Evolutionary conservation across 495 filamentous ascomycete genomes (phyloP), one percentile per base, ranked within the genome.

Genomic region (Rusavskia elegans): DNA sequence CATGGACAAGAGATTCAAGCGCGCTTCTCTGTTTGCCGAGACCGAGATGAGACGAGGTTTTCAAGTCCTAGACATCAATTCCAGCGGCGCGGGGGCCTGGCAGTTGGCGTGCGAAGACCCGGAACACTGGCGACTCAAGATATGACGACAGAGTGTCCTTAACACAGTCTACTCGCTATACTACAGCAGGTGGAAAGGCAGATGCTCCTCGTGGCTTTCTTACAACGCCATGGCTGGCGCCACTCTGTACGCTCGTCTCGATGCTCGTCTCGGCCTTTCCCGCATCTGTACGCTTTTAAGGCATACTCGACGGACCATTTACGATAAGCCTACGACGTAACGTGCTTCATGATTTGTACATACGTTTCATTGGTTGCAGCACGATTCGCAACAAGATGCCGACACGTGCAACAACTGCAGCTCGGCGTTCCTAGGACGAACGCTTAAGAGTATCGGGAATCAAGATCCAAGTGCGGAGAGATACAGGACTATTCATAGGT

Each of bases 21-120:
- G 80, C 25, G 84, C 84, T 3, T 84, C 89, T n/a, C 59, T 77
- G 17, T 94, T 80, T 55, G 89, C 92, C 29, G 78, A 88, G 60
- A 69, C 66, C 19, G 82, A 88, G 68, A 76, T 95, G 55, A 63
- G 64, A 45, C 73, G 71, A 48, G 85, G 66, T n/a, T 75, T 76
- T 49, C 55, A 55, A 37, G 55, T 75, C 35, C 57, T 66, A 4
- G 61, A 66, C 38, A 21, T 62, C 13, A 46, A 61, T 25, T 56
- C 41, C 16, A 57, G 52, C 39, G 36, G 32, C 5, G 11, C 23
- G 2, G 44, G 44, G 9, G 14, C 20, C 44, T 46, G 19, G 44
- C 44, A 17, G 23, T 16, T 25, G 6, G 19, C 16, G 23, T 10
- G 44, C 19, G 44, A 46, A 46, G 40, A 42, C 40, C 14, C 40